These are phyloP conservation scores for Prinsepia uniflora DNA, from an alignment of 306 rosid genomes.

Conservation along the genomic window DNA sequence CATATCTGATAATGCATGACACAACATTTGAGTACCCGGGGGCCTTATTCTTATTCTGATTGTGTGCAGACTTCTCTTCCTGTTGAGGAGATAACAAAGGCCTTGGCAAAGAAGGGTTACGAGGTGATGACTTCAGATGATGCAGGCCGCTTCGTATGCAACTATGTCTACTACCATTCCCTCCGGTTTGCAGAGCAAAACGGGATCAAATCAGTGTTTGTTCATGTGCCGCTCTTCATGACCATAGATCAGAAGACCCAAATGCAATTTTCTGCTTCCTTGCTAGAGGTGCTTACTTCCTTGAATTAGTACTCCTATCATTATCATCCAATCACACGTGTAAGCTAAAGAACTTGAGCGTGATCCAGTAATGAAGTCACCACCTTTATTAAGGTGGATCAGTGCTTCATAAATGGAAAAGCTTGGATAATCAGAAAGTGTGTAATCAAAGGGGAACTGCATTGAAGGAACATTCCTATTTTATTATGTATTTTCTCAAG, in stretches of 20 bases:
- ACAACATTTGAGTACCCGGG: background rate
- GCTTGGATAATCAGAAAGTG: slow-evolving; percentile 19
- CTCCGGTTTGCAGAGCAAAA: slow-evolving; percentile 81
- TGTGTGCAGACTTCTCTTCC: slow-evolving; percentile 73
- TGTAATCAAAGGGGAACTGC: slow-evolving; percentile 21
- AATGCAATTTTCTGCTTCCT: slow-evolving; percentile 83
- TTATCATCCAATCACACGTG: slow-evolving; percentile 23
- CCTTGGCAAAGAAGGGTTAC: slow-evolving; percentile 65
- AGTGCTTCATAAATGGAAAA: slow-evolving; percentile 24
- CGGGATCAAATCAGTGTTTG: slow-evolving; percentile 68
- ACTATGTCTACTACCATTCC: slow-evolving; percentile 91
- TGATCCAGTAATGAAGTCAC: slow-evolving; percentile 10
- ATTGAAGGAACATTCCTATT: slow-evolving; percentile 18
- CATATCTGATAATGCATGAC: background rate
- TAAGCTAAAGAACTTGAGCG: slow-evolving; percentile 10
- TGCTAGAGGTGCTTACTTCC: slow-evolving; percentile 76
- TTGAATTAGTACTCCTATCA: slow-evolving; percentile 26
- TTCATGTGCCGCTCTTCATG: slow-evolving; percentile 86
- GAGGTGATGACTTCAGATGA: slow-evolving; percentile 86
- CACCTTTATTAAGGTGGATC: slow-evolving; percentile 25
- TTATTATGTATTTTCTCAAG: slow-evolving; percentile 11
- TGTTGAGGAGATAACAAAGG: slow-evolving; percentile 69
- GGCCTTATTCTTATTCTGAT: slow-evolving; percentile 7
- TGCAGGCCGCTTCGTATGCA: slow-evolving; percentile 96
- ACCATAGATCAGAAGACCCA: slow-evolving; percentile 75